Conservation (phyloP, 768 basidiomycete species). For the Piloderma croceum region DNA sequence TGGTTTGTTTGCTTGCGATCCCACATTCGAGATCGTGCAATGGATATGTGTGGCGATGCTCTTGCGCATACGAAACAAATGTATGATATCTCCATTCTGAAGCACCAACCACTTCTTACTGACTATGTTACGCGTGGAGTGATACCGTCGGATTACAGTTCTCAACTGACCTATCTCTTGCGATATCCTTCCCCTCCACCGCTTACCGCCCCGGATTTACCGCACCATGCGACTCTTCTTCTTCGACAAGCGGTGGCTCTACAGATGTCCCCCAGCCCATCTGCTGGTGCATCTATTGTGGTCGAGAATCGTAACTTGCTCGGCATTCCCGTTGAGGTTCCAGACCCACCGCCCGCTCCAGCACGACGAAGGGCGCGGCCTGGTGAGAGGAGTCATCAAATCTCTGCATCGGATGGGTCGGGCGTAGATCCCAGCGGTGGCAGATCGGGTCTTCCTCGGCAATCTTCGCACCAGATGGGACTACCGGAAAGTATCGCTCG, state of each 20-base stretch:
- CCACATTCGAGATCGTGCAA: constrained; percentile 67
- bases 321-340: constrained; percentile 64
- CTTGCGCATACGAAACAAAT: constrained; percentile 82
- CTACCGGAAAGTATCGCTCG: constrained; percentile 69
- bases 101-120: constrained; percentile 5
- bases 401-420: constrained; percentile 15
- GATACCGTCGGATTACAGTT: constrained; percentile 80
- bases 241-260: constrained; percentile 80
- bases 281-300: constrained; percentile 71
- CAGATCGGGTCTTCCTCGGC: constrained; percentile 30
- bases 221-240: constrained; percentile 62
- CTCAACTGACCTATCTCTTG: constrained; percentile 75
- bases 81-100: constrained; percentile 41
- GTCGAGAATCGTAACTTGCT: constrained; percentile 80
- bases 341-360: constrained; percentile 37
- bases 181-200: constrained; percentile 69
- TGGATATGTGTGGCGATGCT: constrained; percentile 96
- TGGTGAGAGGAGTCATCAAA: constrained; percentile 26
- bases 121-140: constrained; percentile 42
- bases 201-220: constrained; percentile 27
- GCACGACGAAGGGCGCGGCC: constrained; percentile 32
- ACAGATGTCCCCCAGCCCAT: constrained; percentile 65
- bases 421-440: constrained; percentile 15
- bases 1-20: constrained; percentile 84
- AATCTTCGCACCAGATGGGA: constrained; percentile 42